These are phyloP conservation scores for Clarireedia paspali DNA, from an alignment of 2,329 filamentous ascomycete species.

Conservation along the genomic window DNA sequence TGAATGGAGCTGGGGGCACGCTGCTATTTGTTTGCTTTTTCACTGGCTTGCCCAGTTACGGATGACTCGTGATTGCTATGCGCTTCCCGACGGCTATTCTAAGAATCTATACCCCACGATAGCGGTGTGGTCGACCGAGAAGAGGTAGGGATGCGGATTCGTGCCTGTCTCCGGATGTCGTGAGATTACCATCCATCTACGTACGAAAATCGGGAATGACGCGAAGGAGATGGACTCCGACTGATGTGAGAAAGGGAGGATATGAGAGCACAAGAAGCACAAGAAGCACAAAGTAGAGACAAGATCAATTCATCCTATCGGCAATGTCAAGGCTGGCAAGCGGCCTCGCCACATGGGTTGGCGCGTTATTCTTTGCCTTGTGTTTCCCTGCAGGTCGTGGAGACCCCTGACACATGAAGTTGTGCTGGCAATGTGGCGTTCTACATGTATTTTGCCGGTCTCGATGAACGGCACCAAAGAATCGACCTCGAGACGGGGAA, in stretches of 20 bases:
- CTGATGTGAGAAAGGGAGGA: not conserved
- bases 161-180: no score
- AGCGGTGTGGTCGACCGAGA: slow-evolving; percentile 1
- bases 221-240: not conserved
- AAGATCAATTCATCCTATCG: not conserved
- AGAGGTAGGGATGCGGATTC: not conserved
- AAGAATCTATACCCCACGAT: not conserved
- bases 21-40: not conserved
- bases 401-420: slow-evolving; percentile 1
- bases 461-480: not conserved
- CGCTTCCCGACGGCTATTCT: not conserved
- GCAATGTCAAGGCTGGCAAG: slow-evolving; percentile 5
- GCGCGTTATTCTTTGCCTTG: slow-evolving; percentile 1
- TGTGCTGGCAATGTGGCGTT: not conserved
- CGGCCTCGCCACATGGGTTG: not conserved
- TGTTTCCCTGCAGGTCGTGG: slow-evolving; percentile 7
- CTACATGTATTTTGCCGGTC: not conserved
- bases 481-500: not conserved
- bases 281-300: not conserved
- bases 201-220: not conserved
- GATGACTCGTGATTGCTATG: slow-evolving; percentile 3
- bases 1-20: not conserved
- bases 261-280: not conserved
- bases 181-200: not conserved
- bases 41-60: not conserved